phyloP scores from a whole-genome alignment of 495 filamentous ascomycete species.

The Polyplosphaeria fusca region DNA sequence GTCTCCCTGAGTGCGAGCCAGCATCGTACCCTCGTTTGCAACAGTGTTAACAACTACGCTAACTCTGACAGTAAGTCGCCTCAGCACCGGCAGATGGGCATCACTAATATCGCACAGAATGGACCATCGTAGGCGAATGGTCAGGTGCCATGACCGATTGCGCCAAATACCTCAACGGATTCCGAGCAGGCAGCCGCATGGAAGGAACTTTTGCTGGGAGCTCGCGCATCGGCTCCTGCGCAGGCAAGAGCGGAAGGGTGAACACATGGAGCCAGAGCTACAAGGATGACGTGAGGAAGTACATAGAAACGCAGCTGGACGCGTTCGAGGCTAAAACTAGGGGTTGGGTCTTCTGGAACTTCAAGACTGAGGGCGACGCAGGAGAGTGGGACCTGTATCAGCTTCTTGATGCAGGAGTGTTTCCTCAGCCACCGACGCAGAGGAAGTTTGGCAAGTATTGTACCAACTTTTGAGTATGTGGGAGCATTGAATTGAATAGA shows the following conservation, averaged over 20 bases:
- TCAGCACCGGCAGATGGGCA: too few relatives aligned
- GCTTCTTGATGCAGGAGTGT: constrained; percentile 45
- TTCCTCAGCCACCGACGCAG: constrained; percentile 35
- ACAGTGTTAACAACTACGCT: constrained; percentile 37
- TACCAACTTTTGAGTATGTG: constrained; percentile 10
- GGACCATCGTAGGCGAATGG: constrained; percentile 52
- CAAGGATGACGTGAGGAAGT: constrained; percentile 41
- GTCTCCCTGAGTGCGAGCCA: constrained; percentile 38
- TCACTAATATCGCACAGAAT: too few relatives aligned
- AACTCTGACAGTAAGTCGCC: constrained; percentile 43
- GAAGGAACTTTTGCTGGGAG: constrained; percentile 46
- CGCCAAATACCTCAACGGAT: constrained; percentile 66
- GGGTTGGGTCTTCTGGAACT: constrained; percentile 54
- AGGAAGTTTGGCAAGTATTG: constrained; percentile 24
- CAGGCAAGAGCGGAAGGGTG: constrained; percentile 41
- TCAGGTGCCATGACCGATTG: constrained; percentile 68
- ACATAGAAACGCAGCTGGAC: constrained; percentile 50
- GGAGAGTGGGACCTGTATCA: constrained; percentile 51
- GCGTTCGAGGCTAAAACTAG: constrained; percentile 43
- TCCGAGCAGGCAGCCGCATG: constrained; percentile 63
- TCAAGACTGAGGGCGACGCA: constrained; percentile 49
- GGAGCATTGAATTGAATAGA: background rate
- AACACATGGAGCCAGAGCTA: constrained; percentile 36
- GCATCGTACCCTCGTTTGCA: constrained; percentile 46
- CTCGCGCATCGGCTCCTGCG: constrained; percentile 42